Percentiles rank a stretch among this genome's conserved stretches.
Conservation (phyloP, 2,329 filamentous ascomycete genomes). For the Lachnellula suecica region DNA sequence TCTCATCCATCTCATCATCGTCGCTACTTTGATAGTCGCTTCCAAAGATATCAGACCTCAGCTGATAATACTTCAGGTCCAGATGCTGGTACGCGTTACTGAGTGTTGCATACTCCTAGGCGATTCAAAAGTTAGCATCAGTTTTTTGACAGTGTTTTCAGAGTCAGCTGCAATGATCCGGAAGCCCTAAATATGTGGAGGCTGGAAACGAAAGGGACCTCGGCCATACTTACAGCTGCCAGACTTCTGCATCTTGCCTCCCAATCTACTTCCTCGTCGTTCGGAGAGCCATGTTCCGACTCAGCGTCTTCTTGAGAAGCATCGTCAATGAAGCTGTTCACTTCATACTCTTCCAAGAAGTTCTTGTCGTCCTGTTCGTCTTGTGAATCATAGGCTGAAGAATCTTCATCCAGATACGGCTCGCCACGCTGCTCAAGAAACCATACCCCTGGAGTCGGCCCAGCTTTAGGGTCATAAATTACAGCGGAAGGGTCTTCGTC, state of each 20-base stretch:
- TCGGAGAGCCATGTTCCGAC: no score
- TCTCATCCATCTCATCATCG: slow-evolving; percentile 1
- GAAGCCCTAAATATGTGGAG: no score
- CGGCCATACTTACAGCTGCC: not conserved
- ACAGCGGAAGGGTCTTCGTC: slow-evolving; percentile 18
- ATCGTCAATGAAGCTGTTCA: slow-evolving; percentile 16
- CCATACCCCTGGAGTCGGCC: slow-evolving; percentile 7
- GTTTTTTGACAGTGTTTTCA: no score
- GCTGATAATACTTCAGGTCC: slow-evolving; percentile 6
- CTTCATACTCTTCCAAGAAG: slow-evolving; percentile 25
- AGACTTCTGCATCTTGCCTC: slow-evolving; percentile 19
- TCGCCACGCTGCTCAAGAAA: slow-evolving; percentile 8
- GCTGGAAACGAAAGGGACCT: no score
- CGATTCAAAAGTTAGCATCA: no score
- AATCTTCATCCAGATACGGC: slow-evolving; percentile 23
- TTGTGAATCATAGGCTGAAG: slow-evolving; percentile 30
- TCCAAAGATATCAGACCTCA: slow-evolving; percentile 15
- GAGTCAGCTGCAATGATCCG: no score
- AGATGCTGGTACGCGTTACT: slow-evolving; percentile 5
- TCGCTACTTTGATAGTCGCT: slow-evolving; percentile 12
- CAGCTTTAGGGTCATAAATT: slow-evolving; percentile 2
- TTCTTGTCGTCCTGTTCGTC: slow-evolving; percentile 19
- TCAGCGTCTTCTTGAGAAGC: slow-evolving; percentile 3
- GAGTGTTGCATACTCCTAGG: not conserved
- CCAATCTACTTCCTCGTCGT: slow-evolving; percentile 15